Evolutionary conservation across 352 stramenopile genomes (phyloP), one percentile per base, ranked within the genome.

Genomic region (Saprolegnia parasitica): DNA sequence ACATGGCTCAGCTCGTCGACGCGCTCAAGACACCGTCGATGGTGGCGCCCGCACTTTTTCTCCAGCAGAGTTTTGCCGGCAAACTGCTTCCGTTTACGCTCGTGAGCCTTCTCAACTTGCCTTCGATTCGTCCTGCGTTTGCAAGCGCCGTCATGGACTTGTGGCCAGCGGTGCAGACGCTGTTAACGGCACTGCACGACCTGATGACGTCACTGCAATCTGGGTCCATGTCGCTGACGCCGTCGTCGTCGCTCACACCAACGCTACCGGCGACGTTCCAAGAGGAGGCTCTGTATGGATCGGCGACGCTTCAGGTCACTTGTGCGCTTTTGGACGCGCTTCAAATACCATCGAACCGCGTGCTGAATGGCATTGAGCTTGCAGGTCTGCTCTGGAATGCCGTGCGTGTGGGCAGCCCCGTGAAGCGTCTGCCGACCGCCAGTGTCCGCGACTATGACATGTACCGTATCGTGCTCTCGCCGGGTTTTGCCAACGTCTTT

Each of bases 21-120:
- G 68, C 20, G 9, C 9, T 52, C 20, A 15, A 40, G 20, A 29
- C 68, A 55, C 62, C 26, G 11, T 67, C 71, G 9, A 62, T 58
- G 5, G 70, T 82, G 50, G 42, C 52, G 0, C 45, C 65, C 0
- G 55, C 63, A 8, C 3, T 75, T 26, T 29, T 84, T 16, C 63
- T 88, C 8, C 78, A 91, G 62, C 75, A 76, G 35, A 88, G 78
- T 49, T 91, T 93, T 46, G 58, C 79, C 4, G 84, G 83, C 3
- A 93, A 89, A 63, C 54, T 94, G 1, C 65, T 95, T n/a, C 80
- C 84, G 6, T 93, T 92, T 72, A 68, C 87, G 13, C 40, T 95
- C 20, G 60, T 95, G 5, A 91, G 81, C 39, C 61, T 84, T 2
- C 75, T 86, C 47, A 93, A 84, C 6, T 61, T 95, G 8, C 81